Base-by-base conservation (phyloP, 768 basidiomycete genomes). In the Pleurotus tuoliensis region DNA sequence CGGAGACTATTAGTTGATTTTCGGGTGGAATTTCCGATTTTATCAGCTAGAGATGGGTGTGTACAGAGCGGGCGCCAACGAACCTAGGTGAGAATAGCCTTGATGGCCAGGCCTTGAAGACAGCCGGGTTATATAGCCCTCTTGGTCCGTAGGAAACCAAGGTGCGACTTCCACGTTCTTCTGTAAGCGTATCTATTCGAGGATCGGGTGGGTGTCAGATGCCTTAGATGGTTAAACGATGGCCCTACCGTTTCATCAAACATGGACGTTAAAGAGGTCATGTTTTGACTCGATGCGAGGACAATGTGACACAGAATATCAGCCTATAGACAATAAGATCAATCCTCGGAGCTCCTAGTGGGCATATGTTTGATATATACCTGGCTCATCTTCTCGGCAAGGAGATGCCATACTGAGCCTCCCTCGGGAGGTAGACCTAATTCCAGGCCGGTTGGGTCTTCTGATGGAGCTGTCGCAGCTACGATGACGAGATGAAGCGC, bases 271-370 rank as follows among this genome's bases (percentile, higher is more conserved):
- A 85, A 71, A 16, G 74, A 61, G 6, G 69, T 60, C 75, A 81
- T 77, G 61, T 80, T 72, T 54, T 77, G 73, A 59, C 71, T 72
- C 51, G 77, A 62, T 51, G 72, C 74, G 55, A 82, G 69, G 48
- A 86, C 75, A 71, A 87, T 71, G 65, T 86, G 86, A 61, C 80
- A 81, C 55, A 79, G 78, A 46, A 86, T 82, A 47, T 76, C 69
- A 44, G 75, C 71, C 86, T 87, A 61, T 50, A 56, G 53, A 52
- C 56, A 59, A 22, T 34, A 18, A 34, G 43, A 50, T 13, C 13
- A 12, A 39, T 18, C 18, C 34, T 11, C 20, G 24, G 34, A 15
- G 16, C 27, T 16, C 38, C 56, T 45, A 11, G 56, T 22, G 18
- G 55, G 56, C 5, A 43, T 39, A 46, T 57, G 41, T 22, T 27